A percentile compares a stretch with the other conserved stretches of the same genome.
Conservation (phyloP, 208 protist species). For the Trypanosoma rangeli region DNA sequence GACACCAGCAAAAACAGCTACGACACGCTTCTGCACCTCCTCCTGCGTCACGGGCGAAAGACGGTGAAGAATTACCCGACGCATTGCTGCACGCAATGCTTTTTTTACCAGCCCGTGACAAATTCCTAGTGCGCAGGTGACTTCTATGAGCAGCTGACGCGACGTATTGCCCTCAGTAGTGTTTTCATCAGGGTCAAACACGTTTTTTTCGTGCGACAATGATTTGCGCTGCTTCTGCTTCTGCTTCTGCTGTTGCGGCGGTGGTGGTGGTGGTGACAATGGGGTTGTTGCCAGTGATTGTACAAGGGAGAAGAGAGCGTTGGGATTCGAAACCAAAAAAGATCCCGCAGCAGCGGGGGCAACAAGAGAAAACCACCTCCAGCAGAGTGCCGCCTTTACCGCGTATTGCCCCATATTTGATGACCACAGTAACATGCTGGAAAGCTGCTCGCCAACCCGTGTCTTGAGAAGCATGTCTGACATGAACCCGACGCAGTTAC, state of each 20-base stretch:
- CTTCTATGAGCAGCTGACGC: constrained; percentile 9
- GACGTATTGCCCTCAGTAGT: neutral
- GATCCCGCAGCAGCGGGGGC: constrained; percentile 23
- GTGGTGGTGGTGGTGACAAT: neutral
- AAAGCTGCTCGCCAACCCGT: constrained; percentile 22
- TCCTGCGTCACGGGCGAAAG: constrained; percentile 35
- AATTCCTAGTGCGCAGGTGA: constrained; percentile 20
- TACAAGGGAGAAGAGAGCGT: constrained; percentile 4
- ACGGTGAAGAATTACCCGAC: constrained; percentile 20
- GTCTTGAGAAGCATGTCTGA: constrained; percentile 34
- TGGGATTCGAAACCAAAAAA: constrained; percentile 20
- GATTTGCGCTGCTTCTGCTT: neutral
- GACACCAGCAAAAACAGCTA: constrained; percentile 14
- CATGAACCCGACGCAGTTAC: constrained; percentile 7
- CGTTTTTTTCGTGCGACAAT: neutral
- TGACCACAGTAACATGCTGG: constrained; percentile 22
- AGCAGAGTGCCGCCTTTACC: constrained; percentile 39
- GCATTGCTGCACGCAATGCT: constrained; percentile 34
- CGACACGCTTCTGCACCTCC: constrained; percentile 22
- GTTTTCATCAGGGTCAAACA: neutral
- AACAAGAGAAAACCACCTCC: constrained; percentile 57
- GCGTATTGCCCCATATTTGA: constrained; percentile 32
- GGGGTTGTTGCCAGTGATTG: constrained; percentile 11
- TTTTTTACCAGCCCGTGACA: constrained; percentile 12
- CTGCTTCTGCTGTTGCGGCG: neutral